Percentiles rank a stretch among this genome's conserved stretches.
phyloP scores from a whole-genome alignment of 2,329 filamentous ascomycete species.

The Fusarium citri region DNA sequence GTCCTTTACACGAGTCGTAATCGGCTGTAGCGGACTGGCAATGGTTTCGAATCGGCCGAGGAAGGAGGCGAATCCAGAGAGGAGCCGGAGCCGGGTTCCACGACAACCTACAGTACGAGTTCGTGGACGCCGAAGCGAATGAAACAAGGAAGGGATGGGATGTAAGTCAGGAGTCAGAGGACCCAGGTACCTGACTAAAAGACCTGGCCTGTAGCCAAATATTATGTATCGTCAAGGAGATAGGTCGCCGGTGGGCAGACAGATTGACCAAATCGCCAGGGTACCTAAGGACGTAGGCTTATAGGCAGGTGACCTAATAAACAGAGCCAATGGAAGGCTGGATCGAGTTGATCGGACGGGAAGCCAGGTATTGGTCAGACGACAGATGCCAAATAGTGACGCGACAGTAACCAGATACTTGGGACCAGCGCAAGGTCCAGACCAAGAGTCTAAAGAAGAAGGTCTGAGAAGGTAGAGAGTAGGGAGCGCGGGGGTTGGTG shows the following conservation, averaged over 20 bases:
- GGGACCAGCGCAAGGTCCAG: constrained; percentile 31
- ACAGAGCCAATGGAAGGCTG: constrained; percentile 34
- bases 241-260: constrained; percentile 37
- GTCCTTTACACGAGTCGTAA: constrained; percentile 31
- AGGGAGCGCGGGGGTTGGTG: constrained; percentile 1
- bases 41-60: constrained; percentile 37
- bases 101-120: constrained; percentile 23
- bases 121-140: constrained; percentile 22
- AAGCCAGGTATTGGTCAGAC: constrained; percentile 39
- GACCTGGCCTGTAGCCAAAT: constrained; percentile 8
- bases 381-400: constrained; percentile 38
- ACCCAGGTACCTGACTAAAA: constrained; percentile 13
- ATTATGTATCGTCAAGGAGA: constrained; percentile 32
- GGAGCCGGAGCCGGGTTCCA: constrained; percentile 40
- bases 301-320: constrained; percentile 40
- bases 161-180: constrained; percentile 15
- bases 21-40: constrained; percentile 34
- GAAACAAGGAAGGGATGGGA: constrained; percentile 15
- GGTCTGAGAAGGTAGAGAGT: constrained; percentile 8
- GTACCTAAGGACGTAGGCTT: constrained; percentile 31
- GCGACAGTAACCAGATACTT: constrained; percentile 39
- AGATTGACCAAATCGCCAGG: constrained; percentile 34
- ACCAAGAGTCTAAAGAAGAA: constrained; percentile 14
- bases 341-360: constrained; percentile 33
- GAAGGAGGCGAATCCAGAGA: constrained; percentile 44